Conservation (phyloP, 768 basidiomycete species). For the Cystobasidium onofrii region DNA sequence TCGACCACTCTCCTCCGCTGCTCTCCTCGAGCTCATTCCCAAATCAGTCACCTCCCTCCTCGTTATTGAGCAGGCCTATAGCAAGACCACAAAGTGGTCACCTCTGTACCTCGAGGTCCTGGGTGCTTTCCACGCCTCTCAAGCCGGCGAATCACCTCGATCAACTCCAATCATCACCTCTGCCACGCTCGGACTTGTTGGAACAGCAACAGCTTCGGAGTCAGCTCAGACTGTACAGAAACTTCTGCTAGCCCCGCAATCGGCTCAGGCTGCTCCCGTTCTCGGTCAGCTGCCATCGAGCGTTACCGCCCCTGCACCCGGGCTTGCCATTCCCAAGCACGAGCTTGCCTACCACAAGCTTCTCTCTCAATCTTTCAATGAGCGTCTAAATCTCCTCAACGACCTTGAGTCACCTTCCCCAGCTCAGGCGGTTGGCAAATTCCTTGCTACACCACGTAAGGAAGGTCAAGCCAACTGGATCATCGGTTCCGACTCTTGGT, state of each 20-base stretch:
- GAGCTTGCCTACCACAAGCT: constrained; percentile 87
- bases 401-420: constrained; percentile 69
- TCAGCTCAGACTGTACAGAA: constrained; percentile 43
- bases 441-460: constrained; percentile 65
- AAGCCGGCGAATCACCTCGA: constrained; percentile 46
- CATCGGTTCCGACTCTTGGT: constrained; percentile 96
- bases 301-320: constrained; percentile 43
- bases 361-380: constrained; percentile 67
- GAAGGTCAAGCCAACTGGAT: constrained; percentile 65
- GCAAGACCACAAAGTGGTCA: constrained; percentile 75
- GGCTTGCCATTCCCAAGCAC: constrained; percentile 67
- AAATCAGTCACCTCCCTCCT: constrained; percentile 59
- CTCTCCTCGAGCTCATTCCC: constrained; percentile 58
- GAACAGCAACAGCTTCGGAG: constrained; percentile 44
- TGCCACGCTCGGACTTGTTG: constrained; percentile 56
- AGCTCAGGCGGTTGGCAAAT: constrained; percentile 85
- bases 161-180: constrained; percentile 55
- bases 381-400: constrained; percentile 75
- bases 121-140: constrained; percentile 59
- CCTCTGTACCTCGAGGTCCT: constrained; percentile 77
- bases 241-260: constrained; percentile 44
- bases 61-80: constrained; percentile 70
- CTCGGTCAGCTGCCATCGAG: constrained; percentile 51
- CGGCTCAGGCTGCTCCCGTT: constrained; percentile 40
- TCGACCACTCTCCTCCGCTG: constrained; percentile 58